Evolutionary conservation across 1,284 basidiomycete species (phyloP).

Genomic region (Boletus sp.): DNA sequence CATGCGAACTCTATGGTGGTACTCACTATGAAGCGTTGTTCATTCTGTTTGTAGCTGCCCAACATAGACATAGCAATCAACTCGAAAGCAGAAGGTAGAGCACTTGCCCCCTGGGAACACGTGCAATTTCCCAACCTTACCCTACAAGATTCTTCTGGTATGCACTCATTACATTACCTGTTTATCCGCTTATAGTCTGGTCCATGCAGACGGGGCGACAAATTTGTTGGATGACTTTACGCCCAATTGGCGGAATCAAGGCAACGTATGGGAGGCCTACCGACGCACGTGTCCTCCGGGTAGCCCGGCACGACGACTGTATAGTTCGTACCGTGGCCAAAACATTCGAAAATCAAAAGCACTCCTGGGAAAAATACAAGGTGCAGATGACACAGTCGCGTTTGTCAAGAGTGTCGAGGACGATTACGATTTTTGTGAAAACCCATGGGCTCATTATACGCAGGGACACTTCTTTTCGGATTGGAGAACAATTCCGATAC

Average conservation of each 20-base stretch:
- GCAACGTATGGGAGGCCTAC: conserved; percentile 90
- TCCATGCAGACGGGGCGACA: conserved; percentile 49
- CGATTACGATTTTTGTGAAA: conserved; percentile 71
- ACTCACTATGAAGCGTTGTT: conserved; percentile 5
- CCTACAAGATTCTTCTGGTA: conserved; percentile 48
- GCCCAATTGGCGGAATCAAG: conserved; percentile 80
- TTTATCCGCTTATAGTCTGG: conserved; percentile 7
- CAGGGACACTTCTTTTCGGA: conserved; percentile 96
- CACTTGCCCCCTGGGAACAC: conserved; percentile 87
- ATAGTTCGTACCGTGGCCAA: conserved; percentile 59
- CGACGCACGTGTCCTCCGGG: conserved; percentile 84
- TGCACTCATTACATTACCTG: conserved; percentile 13
- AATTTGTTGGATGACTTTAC: conserved; percentile 65
- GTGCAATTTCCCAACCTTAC: conserved; percentile 67
- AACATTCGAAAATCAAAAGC: conserved; percentile 16
- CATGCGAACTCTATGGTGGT: conserved; percentile 15
- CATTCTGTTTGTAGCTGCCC: conserved; percentile 55
- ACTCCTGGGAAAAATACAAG: conserved; percentile 17
- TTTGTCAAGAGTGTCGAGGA: conserved; percentile 61
- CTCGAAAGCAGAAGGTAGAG: conserved; percentile 85
- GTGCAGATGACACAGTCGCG: conserved; percentile 49
- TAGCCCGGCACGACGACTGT: conserved; percentile 76
- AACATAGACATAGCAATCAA: conserved; percentile 92
- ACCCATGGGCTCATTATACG: conserved; percentile 77
- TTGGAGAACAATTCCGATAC: conserved; percentile 79